These are phyloP conservation scores for Umbilicus rupestris DNA, from an alignment of 164 flowering plant genomes.

Conservation along the genomic window DNA sequence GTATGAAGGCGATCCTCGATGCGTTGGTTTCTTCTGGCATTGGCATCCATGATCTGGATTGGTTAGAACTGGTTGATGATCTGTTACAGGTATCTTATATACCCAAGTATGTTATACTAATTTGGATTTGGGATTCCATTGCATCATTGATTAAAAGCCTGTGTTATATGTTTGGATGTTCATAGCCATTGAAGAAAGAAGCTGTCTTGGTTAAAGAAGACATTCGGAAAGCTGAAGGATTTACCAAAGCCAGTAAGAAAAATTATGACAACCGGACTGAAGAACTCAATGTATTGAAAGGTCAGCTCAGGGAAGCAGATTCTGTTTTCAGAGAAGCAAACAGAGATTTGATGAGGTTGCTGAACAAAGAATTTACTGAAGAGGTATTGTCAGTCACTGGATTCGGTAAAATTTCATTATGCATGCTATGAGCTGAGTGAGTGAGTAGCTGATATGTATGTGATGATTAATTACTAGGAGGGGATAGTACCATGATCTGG, in stretches of 20 bases:
- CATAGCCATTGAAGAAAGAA: neutral
- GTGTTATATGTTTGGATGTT: neutral
- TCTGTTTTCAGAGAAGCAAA: neutral
- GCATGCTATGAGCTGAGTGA: no score
- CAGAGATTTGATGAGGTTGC: neutral
- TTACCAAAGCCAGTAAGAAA: neutral
- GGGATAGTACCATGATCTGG: no score
- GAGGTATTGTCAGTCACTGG: neutral
- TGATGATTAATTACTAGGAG: no score
- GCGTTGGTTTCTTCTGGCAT: neutral
- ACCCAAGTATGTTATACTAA: no score
- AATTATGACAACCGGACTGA: neutral
- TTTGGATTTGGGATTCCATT: neutral
- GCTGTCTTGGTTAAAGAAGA: neutral
- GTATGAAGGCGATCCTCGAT: neutral
- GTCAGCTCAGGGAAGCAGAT: neutral
- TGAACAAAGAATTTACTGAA: neutral
- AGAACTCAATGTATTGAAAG: neutral
- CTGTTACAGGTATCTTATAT: neutral
- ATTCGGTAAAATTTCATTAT: neutral
- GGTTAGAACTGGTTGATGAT: neutral
- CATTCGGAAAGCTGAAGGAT: neutral
- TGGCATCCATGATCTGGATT: slow-evolving; percentile 3
- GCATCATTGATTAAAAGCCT: no score
- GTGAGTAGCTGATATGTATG: no score